Evolutionary conservation across 306 rosid species (phyloP), one percentile per base, ranked within the genome.

Genomic region (Potentilla sterilis): DNA sequence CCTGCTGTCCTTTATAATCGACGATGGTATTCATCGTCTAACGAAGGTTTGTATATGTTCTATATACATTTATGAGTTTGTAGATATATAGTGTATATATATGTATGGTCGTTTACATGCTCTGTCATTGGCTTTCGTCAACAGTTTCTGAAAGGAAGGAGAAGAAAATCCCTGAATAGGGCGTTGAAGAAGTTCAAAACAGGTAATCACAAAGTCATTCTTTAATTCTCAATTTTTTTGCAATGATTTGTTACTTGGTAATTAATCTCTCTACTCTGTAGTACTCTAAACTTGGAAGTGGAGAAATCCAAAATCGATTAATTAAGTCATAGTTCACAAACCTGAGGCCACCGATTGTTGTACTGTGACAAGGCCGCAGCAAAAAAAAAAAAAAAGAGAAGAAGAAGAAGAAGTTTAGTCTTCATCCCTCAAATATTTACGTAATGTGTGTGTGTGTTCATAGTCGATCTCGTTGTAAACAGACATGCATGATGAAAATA

Each of bases 121-220:
- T 37, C n/a, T 9, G 9, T 0, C 2, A 4, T 67, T 19, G 28
- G 58, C 4, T 19, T 48, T 64, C 34, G 28, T 59, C 22, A 35
- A 46, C 80, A 88, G 96, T 14, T 81, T 83, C 80, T 88, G 11
- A 76, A 63, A 71, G 77, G 80, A 34, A 80, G 76, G 83, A 81
- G 76, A 69, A 85, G 84, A 61, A 88, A 83, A 67, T 81, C 92
- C 9, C 81, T 88, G 9, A 71, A 59, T 18, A 88, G 74, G 57
- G 96, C 88, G 71, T 64, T 90, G 83, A 61, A 59, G 13, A 90
- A 83, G 81, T 84, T 79, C 46, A 86, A 88, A 85, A 80, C 83
- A 84, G 91, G 91, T 89, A 62, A 57, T 81, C 69, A 4, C 58
- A 37, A 37, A 38, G 47, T 54, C 57, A n/a, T 7, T 7, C 65